These are phyloP conservation scores for Nannizzia gypsea DNA, from an alignment of 2,329 filamentous ascomycete species.

Conservation along the genomic window DNA sequence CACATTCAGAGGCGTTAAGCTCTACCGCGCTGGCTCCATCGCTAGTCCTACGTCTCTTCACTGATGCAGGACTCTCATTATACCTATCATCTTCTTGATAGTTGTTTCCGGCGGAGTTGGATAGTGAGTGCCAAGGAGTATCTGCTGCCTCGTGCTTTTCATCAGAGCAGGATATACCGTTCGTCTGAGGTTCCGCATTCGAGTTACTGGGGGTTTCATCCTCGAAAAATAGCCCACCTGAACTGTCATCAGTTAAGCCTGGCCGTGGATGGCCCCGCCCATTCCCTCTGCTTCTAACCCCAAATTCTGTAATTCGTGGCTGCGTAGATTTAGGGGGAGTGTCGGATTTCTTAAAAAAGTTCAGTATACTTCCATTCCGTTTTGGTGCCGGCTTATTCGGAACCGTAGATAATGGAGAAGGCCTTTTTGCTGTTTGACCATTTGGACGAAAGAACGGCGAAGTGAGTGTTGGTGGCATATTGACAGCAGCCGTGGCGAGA, in stretches of 20 bases:
- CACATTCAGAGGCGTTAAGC: neutral
- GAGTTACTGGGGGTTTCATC: constrained; percentile 15
- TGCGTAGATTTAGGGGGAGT: constrained; percentile 37
- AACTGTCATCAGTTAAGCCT: constrained; percentile 11
- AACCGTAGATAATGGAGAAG: neutral
- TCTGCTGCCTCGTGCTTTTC: neutral
- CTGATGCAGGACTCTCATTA: constrained; percentile 23
- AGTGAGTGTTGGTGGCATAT: neutral
- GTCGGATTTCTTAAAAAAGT: constrained; percentile 60
- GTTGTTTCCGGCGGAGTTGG: neutral
- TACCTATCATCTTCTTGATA: constrained; percentile 19
- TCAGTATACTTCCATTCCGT: constrained; percentile 55
- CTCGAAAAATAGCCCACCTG: constrained; percentile 25
- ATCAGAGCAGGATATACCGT: neutral
- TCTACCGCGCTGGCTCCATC: neutral
- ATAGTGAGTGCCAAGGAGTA: neutral
- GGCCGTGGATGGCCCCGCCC: neutral
- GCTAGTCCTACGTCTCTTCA: constrained; percentile 21
- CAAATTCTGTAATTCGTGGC: constrained; percentile 43
- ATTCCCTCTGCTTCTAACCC: constrained; percentile 16
- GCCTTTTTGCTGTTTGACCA: neutral
- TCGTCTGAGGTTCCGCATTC: neutral
- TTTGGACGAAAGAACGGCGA: constrained; percentile 7
- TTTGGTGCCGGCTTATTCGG: constrained; percentile 2
- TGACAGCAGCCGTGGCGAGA: neutral